A percentile compares a stretch with the other conserved stretches of the same genome.
Conservation (phyloP, 345 rosid genomes). For the Iberis pinnata region DNA sequence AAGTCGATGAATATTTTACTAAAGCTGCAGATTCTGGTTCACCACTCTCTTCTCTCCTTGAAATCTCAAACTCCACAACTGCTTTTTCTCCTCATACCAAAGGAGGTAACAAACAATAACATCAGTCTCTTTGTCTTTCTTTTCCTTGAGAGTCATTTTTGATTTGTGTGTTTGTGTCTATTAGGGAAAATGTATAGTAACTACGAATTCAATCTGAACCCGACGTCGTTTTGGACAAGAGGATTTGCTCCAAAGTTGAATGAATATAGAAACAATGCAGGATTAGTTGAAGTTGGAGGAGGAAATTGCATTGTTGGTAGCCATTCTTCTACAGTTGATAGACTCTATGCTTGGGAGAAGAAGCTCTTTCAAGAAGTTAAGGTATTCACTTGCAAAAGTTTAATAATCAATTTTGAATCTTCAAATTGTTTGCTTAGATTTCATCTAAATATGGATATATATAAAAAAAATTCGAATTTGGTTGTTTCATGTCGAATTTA, state of each 20-base stretch:
- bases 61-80: conserved; percentile 37
- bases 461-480: conserved; percentile 7
- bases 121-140: background rate
- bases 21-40: conserved; percentile 75
- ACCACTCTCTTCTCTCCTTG: conserved; percentile 57
- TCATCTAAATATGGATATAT: conserved; percentile 20
- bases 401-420: conserved; percentile 7
- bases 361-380: conserved; percentile 83
- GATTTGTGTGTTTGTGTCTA: background rate
- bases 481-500: conserved; percentile 14
- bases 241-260: conserved; percentile 51
- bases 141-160: background rate
- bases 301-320: conserved; percentile 34
- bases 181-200: conserved; percentile 33
- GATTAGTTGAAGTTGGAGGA: conserved; percentile 20
- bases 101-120: conserved; percentile 37
- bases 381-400: conserved; percentile 37
- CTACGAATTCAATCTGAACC: conserved; percentile 56
- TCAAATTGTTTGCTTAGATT: conserved; percentile 19
- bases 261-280: conserved; percentile 39
- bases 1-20: conserved; percentile 84
- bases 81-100: conserved; percentile 38
- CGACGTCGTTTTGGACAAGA: conserved; percentile 60
- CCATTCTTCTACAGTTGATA: conserved; percentile 82
- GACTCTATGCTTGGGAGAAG: conserved; percentile 94